Base-by-base conservation (phyloP, 1,139 yeast species). In the Nakaseomyces glabratus region DNA sequence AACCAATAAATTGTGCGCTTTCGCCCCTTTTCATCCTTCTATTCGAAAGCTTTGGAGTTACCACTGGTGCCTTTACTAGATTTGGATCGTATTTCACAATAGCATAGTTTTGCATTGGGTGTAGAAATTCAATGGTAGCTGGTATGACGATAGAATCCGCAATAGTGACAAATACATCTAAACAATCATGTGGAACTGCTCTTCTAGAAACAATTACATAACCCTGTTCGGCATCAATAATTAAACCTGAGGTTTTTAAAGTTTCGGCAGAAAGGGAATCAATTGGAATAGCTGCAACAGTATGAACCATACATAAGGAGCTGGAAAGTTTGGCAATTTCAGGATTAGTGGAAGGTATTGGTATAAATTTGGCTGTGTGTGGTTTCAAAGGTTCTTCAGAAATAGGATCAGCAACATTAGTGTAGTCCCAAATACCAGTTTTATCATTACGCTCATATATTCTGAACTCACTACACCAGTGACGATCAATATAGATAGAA, bases 401-500 rank as follows among this genome's bases (percentile, higher is more conserved):
- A 20, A 77, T 52, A 3, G 88, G 76, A 11, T 75, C 76, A 41
- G 80, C 88, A 21, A 86, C 57, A 25, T 74, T 72, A 9, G 68
- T 67, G 53, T 77, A 82, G 54, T 86, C 94, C 96, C 96, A 88
- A 20, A 85, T 58, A 3, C 97, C 96, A 1, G 93, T 76, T 8
- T 49, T 57, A 53, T 86, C 95, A 53, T 88, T 84, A 58, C 95
- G 69, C 3, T 71, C 68, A 4, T 90, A 93, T 39, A 79, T 49
- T 48, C 80, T 70, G 57, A 86, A 80, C 18, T 78, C 67, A 7
- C 78, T 69, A 40, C 71, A 68, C 95, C 95, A 86, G 59, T 84
- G 95, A 48, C 95, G 75, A 51, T 85, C 95, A 37, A 86, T 69
- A 48, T 73, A 76, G 7, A 81, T 71, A 16, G 76, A 70, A 7